Percentiles rank a stretch among this genome's conserved stretches.
These are phyloP conservation scores for Fonsecaea multimorphosa DNA, from an alignment of 2,329 filamentous ascomycete genomes.

Conservation along the genomic window DNA sequence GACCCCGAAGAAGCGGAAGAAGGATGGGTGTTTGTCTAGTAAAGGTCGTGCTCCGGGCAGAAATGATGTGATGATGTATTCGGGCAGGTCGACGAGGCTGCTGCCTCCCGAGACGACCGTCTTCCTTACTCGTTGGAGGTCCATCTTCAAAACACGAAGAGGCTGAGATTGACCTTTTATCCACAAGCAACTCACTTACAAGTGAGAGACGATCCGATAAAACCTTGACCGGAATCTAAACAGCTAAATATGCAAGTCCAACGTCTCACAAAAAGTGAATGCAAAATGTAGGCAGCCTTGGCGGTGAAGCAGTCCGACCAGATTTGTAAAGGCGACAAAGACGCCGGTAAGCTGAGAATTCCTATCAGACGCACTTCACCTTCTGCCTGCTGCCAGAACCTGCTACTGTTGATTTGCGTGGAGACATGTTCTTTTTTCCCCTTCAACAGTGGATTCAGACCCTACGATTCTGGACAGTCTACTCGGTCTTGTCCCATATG, in stretches of 20 bases:
- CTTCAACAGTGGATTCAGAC: neutral
- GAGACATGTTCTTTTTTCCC: neutral
- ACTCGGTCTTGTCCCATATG: neutral
- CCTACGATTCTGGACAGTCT: neutral
- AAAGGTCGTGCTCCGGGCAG: conserved; percentile 37
- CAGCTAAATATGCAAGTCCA: conserved; percentile 22
- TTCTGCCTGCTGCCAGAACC: conserved; percentile 1
- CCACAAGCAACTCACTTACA: too few species aligned
- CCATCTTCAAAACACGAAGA: conserved; percentile 19
- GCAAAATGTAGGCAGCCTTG: neutral
- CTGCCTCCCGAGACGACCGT: conserved; percentile 20
- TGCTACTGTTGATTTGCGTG: too few species aligned
- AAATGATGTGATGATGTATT: conserved; percentile 38
- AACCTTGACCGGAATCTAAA: neutral
- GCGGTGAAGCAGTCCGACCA: conserved; percentile 7
- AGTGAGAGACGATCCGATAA: neutral
- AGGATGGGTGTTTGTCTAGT: conserved; percentile 35
- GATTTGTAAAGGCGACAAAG: conserved; percentile 22
- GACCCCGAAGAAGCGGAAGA: conserved; percentile 38
- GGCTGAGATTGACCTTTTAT: neutral
- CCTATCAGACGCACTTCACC: neutral
- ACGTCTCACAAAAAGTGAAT: conserved; percentile 16
- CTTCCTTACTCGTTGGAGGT: conserved; percentile 30
- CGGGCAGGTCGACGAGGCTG: conserved; percentile 35
- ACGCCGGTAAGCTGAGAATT: neutral